Percentiles rank a stretch among this genome's conserved stretches.
Evolutionary conservation across 2,329 filamentous ascomycete species (phyloP).

Genomic region (Fusarium sp.): DNA sequence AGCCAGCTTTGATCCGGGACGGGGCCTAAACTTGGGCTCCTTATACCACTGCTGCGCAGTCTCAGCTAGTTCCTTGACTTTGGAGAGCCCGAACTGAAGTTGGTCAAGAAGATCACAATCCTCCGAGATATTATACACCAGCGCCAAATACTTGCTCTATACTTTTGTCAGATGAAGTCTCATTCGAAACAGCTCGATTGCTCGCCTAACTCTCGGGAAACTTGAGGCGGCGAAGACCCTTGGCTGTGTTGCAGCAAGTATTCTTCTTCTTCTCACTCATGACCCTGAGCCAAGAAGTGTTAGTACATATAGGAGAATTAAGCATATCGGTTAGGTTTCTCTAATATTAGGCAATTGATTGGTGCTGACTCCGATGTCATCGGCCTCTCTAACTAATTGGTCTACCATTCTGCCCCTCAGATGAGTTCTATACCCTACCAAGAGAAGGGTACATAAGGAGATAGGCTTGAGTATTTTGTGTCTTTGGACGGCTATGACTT

Average conservation of each 20-base stretch:
- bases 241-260: background rate
- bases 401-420: background rate
- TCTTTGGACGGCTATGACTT: background rate
- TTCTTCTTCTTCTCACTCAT: constrained; percentile 14
- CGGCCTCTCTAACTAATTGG: background rate
- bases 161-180: background rate
- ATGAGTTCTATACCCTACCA: background rate
- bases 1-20: background rate
- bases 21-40: constrained; percentile 1
- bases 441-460: background rate
- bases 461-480: background rate
- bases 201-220: background rate
- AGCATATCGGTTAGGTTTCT: too few species aligned
- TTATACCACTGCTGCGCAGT: constrained; percentile 6
- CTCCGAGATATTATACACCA: background rate
- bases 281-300: too few species aligned
- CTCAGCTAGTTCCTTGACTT: background rate
- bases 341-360: background rate
- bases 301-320: too few species aligned
- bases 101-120: background rate
- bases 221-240: background rate
- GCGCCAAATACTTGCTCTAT: constrained; percentile 1
- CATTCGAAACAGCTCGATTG: rapidly evolving
- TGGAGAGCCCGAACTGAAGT: background rate
- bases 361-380: background rate